Conservation (phyloP, 2,329 filamentous ascomycete species). For the Aspergillus sp. region DNA sequence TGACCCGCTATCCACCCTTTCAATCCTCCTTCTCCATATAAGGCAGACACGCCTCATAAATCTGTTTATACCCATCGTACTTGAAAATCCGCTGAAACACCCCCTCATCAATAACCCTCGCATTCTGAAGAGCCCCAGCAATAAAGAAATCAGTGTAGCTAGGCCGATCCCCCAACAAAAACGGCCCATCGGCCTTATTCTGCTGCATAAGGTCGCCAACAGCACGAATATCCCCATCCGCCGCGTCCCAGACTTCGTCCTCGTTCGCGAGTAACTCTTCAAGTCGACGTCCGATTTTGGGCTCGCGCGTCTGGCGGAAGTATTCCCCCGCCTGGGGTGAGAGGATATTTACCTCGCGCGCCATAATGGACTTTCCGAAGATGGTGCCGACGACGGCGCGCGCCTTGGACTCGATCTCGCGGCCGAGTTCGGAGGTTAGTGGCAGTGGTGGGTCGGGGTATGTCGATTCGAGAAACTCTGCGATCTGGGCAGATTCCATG, state of each 20-base stretch:
- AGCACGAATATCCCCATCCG: constrained; percentile 24
- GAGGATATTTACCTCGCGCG: constrained; percentile 29
- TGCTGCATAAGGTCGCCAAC: constrained; percentile 36
- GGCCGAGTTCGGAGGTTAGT: constrained; percentile 37
- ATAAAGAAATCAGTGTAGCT: constrained; percentile 44
- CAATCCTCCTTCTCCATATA: constrained; percentile 3
- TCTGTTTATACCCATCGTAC: not conserved
- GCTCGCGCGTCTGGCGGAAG: constrained; percentile 43
- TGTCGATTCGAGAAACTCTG: constrained; percentile 42
- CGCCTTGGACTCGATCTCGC: constrained; percentile 31
- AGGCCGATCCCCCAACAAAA: constrained; percentile 26
- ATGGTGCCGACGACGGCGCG: constrained; percentile 28
- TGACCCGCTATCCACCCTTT: not conserved
- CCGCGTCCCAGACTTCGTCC: not conserved
- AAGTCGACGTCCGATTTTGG: constrained; percentile 32
- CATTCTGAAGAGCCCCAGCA: constrained; percentile 36
- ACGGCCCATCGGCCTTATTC: constrained; percentile 37
- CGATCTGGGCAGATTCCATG: constrained; percentile 43
- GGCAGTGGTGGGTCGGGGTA: constrained; percentile 39
- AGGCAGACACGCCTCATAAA: constrained; percentile 6
- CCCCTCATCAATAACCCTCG: constrained; percentile 32
- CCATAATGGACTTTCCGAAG: constrained; percentile 22
- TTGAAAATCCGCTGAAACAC: constrained; percentile 25
- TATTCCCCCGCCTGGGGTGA: constrained; percentile 38
- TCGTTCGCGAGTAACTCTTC: constrained; percentile 25